phyloP scores from a whole-genome alignment of 257 asterid genomes.

The Nicotiana tabacum region DNA sequence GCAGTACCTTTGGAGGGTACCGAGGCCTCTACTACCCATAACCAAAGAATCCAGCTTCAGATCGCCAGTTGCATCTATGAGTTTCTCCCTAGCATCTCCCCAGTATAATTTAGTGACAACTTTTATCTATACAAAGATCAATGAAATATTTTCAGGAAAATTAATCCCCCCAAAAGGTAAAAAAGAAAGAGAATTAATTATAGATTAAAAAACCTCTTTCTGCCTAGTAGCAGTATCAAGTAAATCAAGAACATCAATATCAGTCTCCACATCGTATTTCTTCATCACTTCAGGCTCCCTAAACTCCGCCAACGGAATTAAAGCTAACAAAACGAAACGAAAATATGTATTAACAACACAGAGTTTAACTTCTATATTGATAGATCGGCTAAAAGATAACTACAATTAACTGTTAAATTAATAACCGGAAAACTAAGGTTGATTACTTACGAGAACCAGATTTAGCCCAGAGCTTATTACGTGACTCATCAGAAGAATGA shows the following conservation, averaged over 20 bases:
- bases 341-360: not conserved
- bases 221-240: conserved; percentile 82
- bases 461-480: conserved; percentile 41
- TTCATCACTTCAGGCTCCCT: conserved; percentile 69
- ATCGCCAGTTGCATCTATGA: conserved; percentile 52
- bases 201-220: conserved; percentile 55
- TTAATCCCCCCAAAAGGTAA: not conserved
- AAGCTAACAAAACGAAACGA: conserved; percentile 35
- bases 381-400: not conserved
- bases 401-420: not conserved
- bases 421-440: not conserved
- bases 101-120: conserved; percentile 60
- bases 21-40: conserved; percentile 86
- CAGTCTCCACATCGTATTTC: conserved; percentile 51
- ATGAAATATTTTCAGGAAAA: not conserved
- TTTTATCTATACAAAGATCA: conserved; percentile 36
- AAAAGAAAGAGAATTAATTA: not conserved
- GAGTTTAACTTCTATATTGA: not conserved
- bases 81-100: conserved; percentile 96
- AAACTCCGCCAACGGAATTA: conserved; percentile 75
- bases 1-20: conserved; percentile 51
- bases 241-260: conserved; percentile 69
- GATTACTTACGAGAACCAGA: conserved; percentile 67
- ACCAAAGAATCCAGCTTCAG: conserved; percentile 69
- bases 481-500: conserved; percentile 36